Evolutionary conservation across 129 eudicot genomes (phyloP), one percentile per base, ranked within the genome.

Genomic region (Helianthus annuus): DNA sequence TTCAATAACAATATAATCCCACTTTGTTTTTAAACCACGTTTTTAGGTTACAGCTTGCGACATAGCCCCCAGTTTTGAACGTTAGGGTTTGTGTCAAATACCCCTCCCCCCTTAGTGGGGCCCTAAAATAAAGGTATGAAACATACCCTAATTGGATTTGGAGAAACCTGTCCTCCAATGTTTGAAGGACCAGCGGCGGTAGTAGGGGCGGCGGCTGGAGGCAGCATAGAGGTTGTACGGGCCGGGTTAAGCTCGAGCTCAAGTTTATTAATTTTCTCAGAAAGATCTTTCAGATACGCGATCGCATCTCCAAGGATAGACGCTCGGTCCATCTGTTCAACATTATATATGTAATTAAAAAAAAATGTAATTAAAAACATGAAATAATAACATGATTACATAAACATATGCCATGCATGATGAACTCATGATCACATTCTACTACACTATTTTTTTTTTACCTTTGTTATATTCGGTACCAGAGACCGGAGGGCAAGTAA

Each of bases 391-490:
- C 69, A 48, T 71, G 57, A 32, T 24, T 48, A 72, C 68, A 32
- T 32, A 3, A 32, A 32, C 36, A 32, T 32, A 32, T 32, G 36
- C 36, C 36, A 32, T 32, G 36, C 36, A 32, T 32, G 36, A 32
- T 32, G 36, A 32, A 32, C 36, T 32, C 36, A 32, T 32, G 36
- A 32, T 27, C 36, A 32, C 36, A 32, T 32, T 32, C 36, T 32
- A 32, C 3, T 1, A 32, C 36, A 2, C 36, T 3, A 32, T n/a
- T 32, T 32, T 32, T 32, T 39, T 42, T 56, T 62, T 64, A 92
- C 97, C 97, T 92, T 92, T 77, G 89, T 86, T 56, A 92, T 92
- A 64, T 85, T 92, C 11, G 97, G 96, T 10, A 92, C 97, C 53
- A 92, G 85, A 71, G 96, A 85, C 86, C 97, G 77, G 56, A 92